phyloP scores from a whole-genome alignment of 73 alveolate genomes.

The Durusdinium trenchii region DNA sequence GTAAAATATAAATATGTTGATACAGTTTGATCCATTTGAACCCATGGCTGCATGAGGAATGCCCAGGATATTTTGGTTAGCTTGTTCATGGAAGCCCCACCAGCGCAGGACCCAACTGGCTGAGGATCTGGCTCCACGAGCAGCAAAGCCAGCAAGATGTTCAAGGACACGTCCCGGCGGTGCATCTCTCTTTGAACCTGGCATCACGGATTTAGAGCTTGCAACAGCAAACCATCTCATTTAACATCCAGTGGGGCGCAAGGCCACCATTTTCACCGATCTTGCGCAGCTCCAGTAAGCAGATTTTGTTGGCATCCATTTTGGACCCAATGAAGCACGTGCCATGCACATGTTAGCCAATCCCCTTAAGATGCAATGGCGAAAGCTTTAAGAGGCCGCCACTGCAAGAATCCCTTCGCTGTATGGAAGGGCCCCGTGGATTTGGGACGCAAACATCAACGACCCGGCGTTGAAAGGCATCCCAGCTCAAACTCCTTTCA shows the following conservation, averaged over 20 bases:
- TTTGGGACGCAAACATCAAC: not conserved
- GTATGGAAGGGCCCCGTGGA: not conserved
- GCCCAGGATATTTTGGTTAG: not conserved
- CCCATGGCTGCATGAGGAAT: not conserved
- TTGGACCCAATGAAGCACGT: not conserved
- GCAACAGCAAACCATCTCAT: not conserved
- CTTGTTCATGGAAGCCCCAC: not conserved
- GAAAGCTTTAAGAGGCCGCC: not conserved
- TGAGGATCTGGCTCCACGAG: not conserved
- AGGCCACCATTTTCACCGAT: not conserved
- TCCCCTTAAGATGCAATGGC: not conserved
- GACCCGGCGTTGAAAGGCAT: not conserved
- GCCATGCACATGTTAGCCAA: not conserved
- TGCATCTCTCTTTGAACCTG: not conserved
- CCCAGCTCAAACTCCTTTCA: not conserved
- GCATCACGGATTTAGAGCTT: not conserved
- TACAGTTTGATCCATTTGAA: not conserved
- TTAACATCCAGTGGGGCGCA: not conserved
- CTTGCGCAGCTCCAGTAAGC: not conserved
- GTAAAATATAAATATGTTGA: not conserved
- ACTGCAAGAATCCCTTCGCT: not conserved
- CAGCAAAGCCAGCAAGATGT: not conserved
- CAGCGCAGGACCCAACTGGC: not conserved
- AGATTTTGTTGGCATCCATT: not conserved
- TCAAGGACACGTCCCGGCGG: not conserved